Percentiles rank a stretch among this genome's conserved stretches.
Evolutionary conservation across 208 protist species (phyloP).

Genomic region (Trypanosomatidae sp.): DNA sequence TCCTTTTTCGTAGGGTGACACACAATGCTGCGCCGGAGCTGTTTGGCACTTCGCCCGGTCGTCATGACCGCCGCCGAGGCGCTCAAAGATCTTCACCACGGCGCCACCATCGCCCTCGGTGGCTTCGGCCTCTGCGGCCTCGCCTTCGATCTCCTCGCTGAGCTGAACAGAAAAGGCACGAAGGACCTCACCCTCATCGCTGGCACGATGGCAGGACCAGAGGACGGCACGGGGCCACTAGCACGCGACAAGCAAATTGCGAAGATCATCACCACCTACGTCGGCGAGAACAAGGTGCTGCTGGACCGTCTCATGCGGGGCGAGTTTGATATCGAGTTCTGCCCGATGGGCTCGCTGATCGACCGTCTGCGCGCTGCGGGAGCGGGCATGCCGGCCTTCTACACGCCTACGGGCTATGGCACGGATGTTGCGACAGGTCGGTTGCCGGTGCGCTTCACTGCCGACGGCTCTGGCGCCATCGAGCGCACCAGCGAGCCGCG

Average conservation of each 20-base stretch:
- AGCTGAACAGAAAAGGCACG: slow-evolving; percentile 39
- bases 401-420: slow-evolving; percentile 89
- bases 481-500: slow-evolving; percentile 40
- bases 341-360: slow-evolving; percentile 94
- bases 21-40: too few species aligned
- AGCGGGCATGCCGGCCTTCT: slow-evolving; percentile 95
- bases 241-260: slow-evolving; percentile 73
- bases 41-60: too few species aligned
- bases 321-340: slow-evolving; percentile 93
- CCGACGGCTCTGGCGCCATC: slow-evolving; percentile 50
- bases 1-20: too few species aligned
- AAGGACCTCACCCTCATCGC: slow-evolving; percentile 91
- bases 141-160: slow-evolving; percentile 83
- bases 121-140: slow-evolving; percentile 94
- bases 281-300: slow-evolving; percentile 93
- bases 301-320: slow-evolving; percentile 86
- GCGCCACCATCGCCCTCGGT: slow-evolving; percentile 62
- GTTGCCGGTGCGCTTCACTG: slow-evolving; percentile 86
- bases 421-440: slow-evolving; percentile 73
- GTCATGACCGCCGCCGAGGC: slow-evolving; percentile 46
- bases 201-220: slow-evolving; percentile 86
- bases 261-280: slow-evolving; percentile 89
- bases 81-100: slow-evolving; percentile 46
- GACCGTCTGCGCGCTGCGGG: slow-evolving; percentile 90
- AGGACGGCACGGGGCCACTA: slow-evolving; percentile 90